A percentile compares a stretch with the other conserved stretches of the same genome.
Evolutionary conservation across 2,329 filamentous ascomycete species (phyloP).

Genomic region (Aspergillus oerlinghausenensis): DNA sequence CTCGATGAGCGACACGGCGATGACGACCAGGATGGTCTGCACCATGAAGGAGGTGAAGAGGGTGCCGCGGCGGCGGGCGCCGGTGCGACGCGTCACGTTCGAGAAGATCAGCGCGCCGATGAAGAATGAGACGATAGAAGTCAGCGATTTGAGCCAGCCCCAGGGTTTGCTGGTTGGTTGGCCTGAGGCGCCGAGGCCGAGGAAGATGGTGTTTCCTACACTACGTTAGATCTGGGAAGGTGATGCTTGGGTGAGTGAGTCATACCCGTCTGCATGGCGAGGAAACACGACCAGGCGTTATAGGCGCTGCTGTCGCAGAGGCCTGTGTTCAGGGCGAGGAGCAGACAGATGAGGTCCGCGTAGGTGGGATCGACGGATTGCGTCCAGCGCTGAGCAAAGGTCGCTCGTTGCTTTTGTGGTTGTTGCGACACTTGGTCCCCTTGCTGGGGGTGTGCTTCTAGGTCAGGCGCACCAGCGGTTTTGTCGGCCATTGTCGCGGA

Average conservation of each 20-base stretch:
- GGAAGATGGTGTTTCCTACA: constrained; percentile 45
- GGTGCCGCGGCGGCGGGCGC: constrained; percentile 30
- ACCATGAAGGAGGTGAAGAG: constrained; percentile 40
- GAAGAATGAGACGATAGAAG: constrained; percentile 41
- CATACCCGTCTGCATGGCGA: constrained; percentile 46
- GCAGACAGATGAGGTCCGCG: constrained; percentile 36
- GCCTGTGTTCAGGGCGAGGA: constrained; percentile 39
- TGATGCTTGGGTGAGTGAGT: background rate
- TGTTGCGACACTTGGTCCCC: background rate
- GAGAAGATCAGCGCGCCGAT: constrained; percentile 40
- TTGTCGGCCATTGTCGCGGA: background rate
- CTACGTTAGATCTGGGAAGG: background rate
- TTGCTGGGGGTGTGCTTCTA: constrained; percentile 5
- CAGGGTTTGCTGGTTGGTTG: constrained; percentile 36
- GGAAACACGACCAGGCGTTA: constrained; percentile 45
- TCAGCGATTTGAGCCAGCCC: constrained; percentile 43
- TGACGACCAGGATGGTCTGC: constrained; percentile 35
- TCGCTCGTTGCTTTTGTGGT: background rate
- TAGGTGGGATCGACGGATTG: constrained; percentile 27
- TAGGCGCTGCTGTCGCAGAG: constrained; percentile 44
- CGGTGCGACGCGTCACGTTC: constrained; percentile 31
- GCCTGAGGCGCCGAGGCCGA: constrained; percentile 41
- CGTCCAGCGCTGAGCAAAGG: constrained; percentile 23
- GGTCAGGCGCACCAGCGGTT: constrained; percentile 3
- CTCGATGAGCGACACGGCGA: constrained; percentile 39